A percentile compares a stretch with the other conserved stretches of the same genome.
Evolutionary conservation across 768 basidiomycete species (phyloP).

Genomic region (Tricholoma saponaceum): DNA sequence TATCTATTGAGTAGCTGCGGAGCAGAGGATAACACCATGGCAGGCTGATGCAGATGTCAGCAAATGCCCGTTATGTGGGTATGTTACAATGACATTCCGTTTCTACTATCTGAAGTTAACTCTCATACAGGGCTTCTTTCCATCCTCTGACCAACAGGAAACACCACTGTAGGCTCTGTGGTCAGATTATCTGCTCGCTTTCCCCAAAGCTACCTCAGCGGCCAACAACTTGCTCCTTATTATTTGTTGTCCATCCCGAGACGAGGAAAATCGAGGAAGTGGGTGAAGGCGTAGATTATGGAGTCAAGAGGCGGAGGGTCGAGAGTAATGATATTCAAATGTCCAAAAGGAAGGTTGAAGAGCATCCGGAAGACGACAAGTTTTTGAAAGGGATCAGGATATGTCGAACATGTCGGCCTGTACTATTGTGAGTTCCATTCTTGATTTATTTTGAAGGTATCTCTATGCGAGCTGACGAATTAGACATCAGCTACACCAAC

Average conservation of each 20-base stretch:
- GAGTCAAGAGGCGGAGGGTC: slow-evolving; percentile 53
- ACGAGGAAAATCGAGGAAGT: slow-evolving; percentile 82
- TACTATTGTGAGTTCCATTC: slow-evolving; percentile 59
- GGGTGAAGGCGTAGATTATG: slow-evolving; percentile 77
- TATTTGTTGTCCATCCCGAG: slow-evolving; percentile 83
- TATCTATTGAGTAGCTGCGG: slow-evolving; percentile 47
- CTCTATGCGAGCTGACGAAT: slow-evolving; percentile 6
- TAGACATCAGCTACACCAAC: slow-evolving; percentile 78
- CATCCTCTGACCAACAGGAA: slow-evolving; percentile 90
- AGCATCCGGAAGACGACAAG: slow-evolving; percentile 63
- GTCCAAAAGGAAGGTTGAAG: slow-evolving; percentile 31
- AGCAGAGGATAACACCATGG: slow-evolving; percentile 95
- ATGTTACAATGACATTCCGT: slow-evolving; percentile 20
- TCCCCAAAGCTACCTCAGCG: slow-evolving; percentile 73
- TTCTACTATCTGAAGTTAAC: not conserved
- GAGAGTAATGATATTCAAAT: slow-evolving; percentile 23
- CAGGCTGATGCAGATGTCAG: slow-evolving; percentile 74
- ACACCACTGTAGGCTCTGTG: slow-evolving; percentile 95
- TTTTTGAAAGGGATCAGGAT: slow-evolving; percentile 87
- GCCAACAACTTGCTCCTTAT: slow-evolving; percentile 63
- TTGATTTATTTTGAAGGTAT: not conserved
- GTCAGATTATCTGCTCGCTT: slow-evolving; percentile 86
- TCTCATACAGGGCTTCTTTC: slow-evolving; percentile 55
- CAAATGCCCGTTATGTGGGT: slow-evolving; percentile 86
- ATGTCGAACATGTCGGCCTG: slow-evolving; percentile 78